Conservation (phyloP, 306 rosid genomes). For the Sphenostylis stenocarpa region DNA sequence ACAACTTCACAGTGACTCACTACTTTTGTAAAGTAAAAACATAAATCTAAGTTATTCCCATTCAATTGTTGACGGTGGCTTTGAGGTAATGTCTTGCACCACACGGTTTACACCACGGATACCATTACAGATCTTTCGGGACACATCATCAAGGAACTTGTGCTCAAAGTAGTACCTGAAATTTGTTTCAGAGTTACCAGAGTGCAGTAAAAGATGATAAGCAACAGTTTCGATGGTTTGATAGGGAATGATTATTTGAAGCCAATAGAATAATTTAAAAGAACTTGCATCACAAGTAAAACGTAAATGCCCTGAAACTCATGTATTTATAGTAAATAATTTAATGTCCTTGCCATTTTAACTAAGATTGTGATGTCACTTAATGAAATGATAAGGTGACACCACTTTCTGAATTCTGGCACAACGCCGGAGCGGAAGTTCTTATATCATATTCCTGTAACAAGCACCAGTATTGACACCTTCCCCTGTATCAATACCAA, state of each 20-base stretch:
- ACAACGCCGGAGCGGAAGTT: not conserved
- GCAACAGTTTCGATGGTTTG: not conserved
- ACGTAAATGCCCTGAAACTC: slow-evolving; percentile 14
- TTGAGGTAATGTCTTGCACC: slow-evolving; percentile 88
- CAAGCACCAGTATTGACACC: not conserved
- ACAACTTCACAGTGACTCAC: slow-evolving; percentile 19
- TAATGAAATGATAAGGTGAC: not conserved
- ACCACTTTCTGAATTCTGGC: not conserved
- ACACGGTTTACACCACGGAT: slow-evolving; percentile 92
- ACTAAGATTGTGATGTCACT: not conserved
- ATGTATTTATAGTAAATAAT: not conserved
- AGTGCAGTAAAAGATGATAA: slow-evolving; percentile 1
- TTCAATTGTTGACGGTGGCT: slow-evolving; percentile 97
- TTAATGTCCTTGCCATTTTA: not conserved
- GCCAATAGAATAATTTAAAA: not conserved
- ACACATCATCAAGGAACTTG: slow-evolving; percentile 75
- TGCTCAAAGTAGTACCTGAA: slow-evolving; percentile 86
- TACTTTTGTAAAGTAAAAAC: not conserved
- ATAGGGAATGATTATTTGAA: not conserved
- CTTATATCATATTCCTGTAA: not conserved
- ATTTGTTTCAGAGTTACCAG: slow-evolving; percentile 24
- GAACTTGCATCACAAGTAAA: slow-evolving; percentile 5
- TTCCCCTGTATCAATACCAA: slow-evolving; percentile 15
- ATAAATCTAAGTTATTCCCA: slow-evolving; percentile 60
- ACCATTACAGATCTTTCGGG: slow-evolving; percentile 84